Evolutionary conservation across 352 stramenopile genomes (phyloP).

Genomic region (Globisporangium nodosum): DNA sequence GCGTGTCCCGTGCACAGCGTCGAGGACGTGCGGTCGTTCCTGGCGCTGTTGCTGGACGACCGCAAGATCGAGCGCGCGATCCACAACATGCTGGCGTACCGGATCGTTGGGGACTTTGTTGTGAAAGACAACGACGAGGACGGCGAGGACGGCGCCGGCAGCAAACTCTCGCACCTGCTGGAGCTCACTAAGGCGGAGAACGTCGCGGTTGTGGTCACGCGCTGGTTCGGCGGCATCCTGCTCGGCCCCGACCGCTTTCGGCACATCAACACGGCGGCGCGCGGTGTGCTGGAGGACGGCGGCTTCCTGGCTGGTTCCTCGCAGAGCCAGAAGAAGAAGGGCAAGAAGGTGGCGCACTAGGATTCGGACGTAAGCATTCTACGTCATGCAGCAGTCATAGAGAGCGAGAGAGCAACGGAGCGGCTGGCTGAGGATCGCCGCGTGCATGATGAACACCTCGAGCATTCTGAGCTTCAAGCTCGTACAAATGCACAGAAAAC

Average conservation of each 20-base stretch:
- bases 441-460: too few relatives aligned
- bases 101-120: constrained; percentile 59
- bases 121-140: constrained; percentile 88
- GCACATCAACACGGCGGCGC: constrained; percentile 71
- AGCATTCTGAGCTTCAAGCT: too few relatives aligned
- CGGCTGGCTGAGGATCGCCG: too few relatives aligned
- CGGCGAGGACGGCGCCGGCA: constrained; percentile 74
- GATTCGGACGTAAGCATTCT: not conserved
- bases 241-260: constrained; percentile 85
- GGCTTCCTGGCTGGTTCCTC: constrained; percentile 38
- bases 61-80: constrained; percentile 78
- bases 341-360: constrained; percentile 26
- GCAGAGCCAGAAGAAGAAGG: constrained; percentile 45
- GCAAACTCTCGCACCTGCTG: constrained; percentile 76
- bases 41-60: constrained; percentile 73
- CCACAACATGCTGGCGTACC: constrained; percentile 88
- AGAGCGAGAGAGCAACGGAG: not conserved
- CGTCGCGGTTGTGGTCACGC: constrained; percentile 76
- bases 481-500: too few relatives aligned
- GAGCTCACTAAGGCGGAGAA: constrained; percentile 78
- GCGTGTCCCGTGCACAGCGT: constrained; percentile 55
- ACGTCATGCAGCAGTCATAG: not conserved
- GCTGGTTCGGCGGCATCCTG: constrained; percentile 82
- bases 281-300: constrained; percentile 69
- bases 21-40: constrained; percentile 74